Conservation (phyloP, 768 basidiomycete species). For the Suillus brevipes region DNA sequence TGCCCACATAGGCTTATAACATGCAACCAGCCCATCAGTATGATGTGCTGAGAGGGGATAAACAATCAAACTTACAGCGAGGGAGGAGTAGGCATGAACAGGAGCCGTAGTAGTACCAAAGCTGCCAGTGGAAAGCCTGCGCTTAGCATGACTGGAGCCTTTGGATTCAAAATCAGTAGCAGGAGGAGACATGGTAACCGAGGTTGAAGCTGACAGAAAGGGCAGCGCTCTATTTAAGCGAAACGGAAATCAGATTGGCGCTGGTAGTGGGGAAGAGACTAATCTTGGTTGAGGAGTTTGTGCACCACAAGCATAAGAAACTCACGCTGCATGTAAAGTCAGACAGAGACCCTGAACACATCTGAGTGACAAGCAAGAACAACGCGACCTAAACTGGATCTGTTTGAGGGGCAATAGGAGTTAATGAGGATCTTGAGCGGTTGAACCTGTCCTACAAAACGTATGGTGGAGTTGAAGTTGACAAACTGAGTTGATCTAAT, state of each 20-base stretch:
- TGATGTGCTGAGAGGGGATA: not conserved
- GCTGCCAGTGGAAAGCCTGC: constrained; percentile 72
- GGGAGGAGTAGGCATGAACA: constrained; percentile 57
- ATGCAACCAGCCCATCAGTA: constrained; percentile 14
- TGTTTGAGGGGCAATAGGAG: constrained; percentile 9
- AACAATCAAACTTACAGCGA: constrained; percentile 52
- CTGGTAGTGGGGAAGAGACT: constrained; percentile 12
- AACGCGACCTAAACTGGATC: not conserved
- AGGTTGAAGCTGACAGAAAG: constrained; percentile 20
- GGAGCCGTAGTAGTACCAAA: constrained; percentile 44
- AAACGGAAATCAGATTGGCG: constrained; percentile 3
- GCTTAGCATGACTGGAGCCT: constrained; percentile 59
- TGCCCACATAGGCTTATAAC: constrained; percentile 81
- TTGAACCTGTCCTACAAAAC: not conserved
- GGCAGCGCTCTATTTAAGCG: constrained; percentile 35
- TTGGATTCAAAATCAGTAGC: constrained; percentile 57
- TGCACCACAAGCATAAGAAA: constrained; percentile 10
- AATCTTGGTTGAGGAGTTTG: constrained; percentile 11
- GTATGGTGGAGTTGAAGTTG: not conserved
- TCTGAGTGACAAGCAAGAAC: constrained; percentile 6
- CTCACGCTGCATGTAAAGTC: constrained; percentile 5
- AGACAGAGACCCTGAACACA: constrained; percentile 29
- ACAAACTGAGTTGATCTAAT: constrained; percentile 4
- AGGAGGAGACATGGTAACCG: constrained; percentile 50
- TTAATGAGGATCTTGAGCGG: constrained; percentile 15